These are phyloP conservation scores for Phytophthora sojae DNA, from an alignment of 352 stramenopile species.

Conservation along the genomic window DNA sequence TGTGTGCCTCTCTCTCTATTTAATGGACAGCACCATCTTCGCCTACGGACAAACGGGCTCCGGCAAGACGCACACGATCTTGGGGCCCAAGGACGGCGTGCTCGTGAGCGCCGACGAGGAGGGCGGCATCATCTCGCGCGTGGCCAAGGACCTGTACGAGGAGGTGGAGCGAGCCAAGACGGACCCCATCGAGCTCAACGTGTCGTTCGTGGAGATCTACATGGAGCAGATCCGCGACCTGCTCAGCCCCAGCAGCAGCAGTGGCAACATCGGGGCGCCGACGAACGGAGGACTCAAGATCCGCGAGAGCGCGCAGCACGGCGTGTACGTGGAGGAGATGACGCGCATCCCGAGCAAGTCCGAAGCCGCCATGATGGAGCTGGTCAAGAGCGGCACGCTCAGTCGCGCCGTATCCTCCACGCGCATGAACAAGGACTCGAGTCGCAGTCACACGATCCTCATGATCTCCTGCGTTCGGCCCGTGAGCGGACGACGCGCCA, in stretches of 20 bases:
- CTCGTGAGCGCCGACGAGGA: constrained; percentile 65
- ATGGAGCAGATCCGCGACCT: constrained; percentile 89
- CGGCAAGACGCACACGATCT: constrained; percentile 92
- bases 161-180: constrained; percentile 39
- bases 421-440: constrained; percentile 93
- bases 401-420: constrained; percentile 79
- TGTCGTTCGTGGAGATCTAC: constrained; percentile 91
- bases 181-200: constrained; percentile 56
- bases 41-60: constrained; percentile 92
- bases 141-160: constrained; percentile 60
- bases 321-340: constrained; percentile 84
- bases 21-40: constrained; percentile 76
- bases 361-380: constrained; percentile 64
- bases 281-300: constrained; percentile 68
- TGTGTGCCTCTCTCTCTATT: constrained; percentile 3
- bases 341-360: constrained; percentile 48
- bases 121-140: constrained; percentile 68
- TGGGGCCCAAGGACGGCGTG: constrained; percentile 72
- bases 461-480: constrained; percentile 62
- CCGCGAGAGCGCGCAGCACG: constrained; percentile 68
- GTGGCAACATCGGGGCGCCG: constrained; percentile 20
- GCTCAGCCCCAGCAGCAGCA: constrained; percentile 35
- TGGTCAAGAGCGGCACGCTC: constrained; percentile 65
- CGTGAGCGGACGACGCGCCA: constrained; percentile 54
- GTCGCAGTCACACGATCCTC: constrained; percentile 78